phyloP scores from a whole-genome alignment of 306 rosid species.

The Gastrolobium villosum region DNA sequence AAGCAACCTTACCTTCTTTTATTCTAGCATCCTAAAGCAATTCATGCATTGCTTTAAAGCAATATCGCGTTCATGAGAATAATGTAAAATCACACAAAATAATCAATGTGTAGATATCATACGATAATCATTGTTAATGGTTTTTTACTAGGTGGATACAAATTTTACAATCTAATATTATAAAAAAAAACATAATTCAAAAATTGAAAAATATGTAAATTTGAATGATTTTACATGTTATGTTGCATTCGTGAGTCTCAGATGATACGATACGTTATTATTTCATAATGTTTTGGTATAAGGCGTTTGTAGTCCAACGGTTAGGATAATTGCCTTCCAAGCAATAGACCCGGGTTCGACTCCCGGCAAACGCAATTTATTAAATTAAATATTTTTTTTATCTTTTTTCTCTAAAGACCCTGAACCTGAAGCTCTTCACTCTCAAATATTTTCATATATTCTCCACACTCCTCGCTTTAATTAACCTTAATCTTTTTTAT shows the following conservation, averaged over 20 bases:
- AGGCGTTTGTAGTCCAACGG: slow-evolving; percentile 62
- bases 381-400: neutral
- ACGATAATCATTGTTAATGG: no score
- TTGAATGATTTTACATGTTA: no score
- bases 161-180: no score
- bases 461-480: neutral
- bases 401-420: slow-evolving; percentile 68
- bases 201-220: no score
- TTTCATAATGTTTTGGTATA: no score
- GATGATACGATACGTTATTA: no score
- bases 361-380: slow-evolving; percentile 53
- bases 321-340: slow-evolving; percentile 65
- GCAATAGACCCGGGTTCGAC: slow-evolving; percentile 67
- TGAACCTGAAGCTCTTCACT: slow-evolving; percentile 91
- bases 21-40: slow-evolving; percentile 25
- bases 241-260: no score
- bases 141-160: no score
- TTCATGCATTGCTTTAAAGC: slow-evolving; percentile 40
- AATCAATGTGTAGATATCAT: no score
- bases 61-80: neutral
- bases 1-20: neutral
- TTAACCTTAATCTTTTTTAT: no score
- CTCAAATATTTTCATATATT: slow-evolving; percentile 57
- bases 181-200: no score
- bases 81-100: neutral